Evolutionary conservation across 345 rosid genomes (phyloP), one percentile per base, ranked within the genome.

Genomic region (Populus simonii): DNA sequence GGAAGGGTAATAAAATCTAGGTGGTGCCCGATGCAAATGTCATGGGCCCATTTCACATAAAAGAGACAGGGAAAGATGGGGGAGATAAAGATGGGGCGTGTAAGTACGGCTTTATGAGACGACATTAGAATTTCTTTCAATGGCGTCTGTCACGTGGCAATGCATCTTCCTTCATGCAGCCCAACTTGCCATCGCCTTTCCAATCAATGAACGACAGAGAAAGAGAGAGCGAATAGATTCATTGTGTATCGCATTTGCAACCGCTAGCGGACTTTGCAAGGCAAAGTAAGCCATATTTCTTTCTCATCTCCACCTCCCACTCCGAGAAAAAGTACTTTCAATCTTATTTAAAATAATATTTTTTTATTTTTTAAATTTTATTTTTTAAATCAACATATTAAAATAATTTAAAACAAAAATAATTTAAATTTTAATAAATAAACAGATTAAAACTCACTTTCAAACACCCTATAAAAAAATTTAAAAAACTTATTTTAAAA

Each of bases 131-230:
- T 31, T 62, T 77, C 45, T 66, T 59, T 15, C 17, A 67, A 76
- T 59, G 78, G 82, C 63, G 75, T 66, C 63, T 31, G 80, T 83
- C 89, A 88, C 85, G 88, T 86, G 90, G 83, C 86, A 65, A 65
- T 72, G 84, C 80, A 78, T 71, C 73, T 82, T 76, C 27, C 75
- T 77, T 75, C 83, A 77, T 74, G 82, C 82, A 74, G 72, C 84
- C 72, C 55, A 36, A 29, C 66, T 5, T 55, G 53, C 36, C 43
- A 7, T 2, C 2, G 20, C 8, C 84, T 74, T 67, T 70, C 17
- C 45, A 75, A n/a, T 72, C 38, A 78, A 80, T 69, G n/a, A 55
- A 71, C 67, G 66, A 69, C 41, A 67, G 66, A 65, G 66, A 72
- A 33, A 22, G 8, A 23, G 29, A 36, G 9, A 25, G 22, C 17